Conservation (phyloP, 73 alveolate species). For the Loxodes magnus region DNA sequence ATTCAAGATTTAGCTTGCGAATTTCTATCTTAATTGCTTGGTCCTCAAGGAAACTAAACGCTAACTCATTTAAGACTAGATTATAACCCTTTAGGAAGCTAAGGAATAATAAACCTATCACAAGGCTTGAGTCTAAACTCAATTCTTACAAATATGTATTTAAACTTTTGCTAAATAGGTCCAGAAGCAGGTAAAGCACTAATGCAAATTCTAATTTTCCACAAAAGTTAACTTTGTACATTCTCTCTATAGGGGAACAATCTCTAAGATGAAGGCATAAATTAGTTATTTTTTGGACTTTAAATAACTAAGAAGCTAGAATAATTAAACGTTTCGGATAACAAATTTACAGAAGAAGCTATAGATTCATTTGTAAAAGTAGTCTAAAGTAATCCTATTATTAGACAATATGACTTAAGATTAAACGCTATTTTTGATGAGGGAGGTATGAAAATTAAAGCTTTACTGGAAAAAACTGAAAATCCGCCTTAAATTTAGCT, state of each 20-base stretch:
- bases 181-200: constrained; percentile 31
- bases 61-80: constrained; percentile 34
- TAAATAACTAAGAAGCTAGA: constrained; percentile 21
- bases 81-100: constrained; percentile 33
- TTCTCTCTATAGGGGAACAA: constrained; percentile 33
- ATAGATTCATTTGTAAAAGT: not conserved
- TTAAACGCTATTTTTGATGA: constrained; percentile 8
- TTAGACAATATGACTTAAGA: not conserved
- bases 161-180: constrained; percentile 30
- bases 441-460: constrained; percentile 5
- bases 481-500: not conserved
- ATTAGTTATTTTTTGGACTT: constrained; percentile 18
- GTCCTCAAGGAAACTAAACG: no score
- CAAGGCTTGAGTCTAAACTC: constrained; percentile 27
- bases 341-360: constrained; percentile 28
- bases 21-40: constrained; percentile 23
- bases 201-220: constrained; percentile 20
- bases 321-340: constrained; percentile 28
- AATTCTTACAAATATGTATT: constrained; percentile 18
- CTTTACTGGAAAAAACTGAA: not conserved
- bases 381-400: not conserved
- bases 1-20: constrained; percentile 39
- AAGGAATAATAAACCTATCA: constrained; percentile 27
- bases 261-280: constrained; percentile 34
- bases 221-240: constrained; percentile 19